Evolutionary conservation across 2,329 filamentous ascomycete species (phyloP).

Genomic region (Cladosporium colombiae): DNA sequence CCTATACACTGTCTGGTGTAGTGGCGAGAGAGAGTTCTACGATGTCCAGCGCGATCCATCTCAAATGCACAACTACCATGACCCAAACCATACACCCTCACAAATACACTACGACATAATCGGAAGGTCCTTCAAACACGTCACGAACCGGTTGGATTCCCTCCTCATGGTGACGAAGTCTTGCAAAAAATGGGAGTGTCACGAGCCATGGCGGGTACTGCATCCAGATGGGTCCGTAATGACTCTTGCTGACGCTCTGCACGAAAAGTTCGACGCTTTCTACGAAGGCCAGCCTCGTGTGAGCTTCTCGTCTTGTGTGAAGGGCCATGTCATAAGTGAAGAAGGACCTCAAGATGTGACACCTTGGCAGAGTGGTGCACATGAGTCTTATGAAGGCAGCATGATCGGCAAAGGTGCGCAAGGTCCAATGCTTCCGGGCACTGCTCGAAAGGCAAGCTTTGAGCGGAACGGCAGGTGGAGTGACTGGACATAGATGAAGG

Average conservation of each 20-base stretch:
- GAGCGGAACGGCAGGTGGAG: constrained; percentile 11
- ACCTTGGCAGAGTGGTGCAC: constrained; percentile 18
- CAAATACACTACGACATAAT: constrained; percentile 24
- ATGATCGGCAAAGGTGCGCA: not conserved
- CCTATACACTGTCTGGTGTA: constrained; percentile 70
- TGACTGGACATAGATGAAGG: constrained; percentile 5
- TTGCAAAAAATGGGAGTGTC: constrained; percentile 35
- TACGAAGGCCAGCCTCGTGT: constrained; percentile 46
- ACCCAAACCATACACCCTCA: constrained; percentile 6
- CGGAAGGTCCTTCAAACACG: constrained; percentile 25
- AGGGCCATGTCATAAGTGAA: constrained; percentile 57
- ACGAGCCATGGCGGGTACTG: constrained; percentile 35
- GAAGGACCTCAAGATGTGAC: constrained; percentile 51
- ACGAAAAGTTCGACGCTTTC: constrained; percentile 33
- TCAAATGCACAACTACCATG: constrained; percentile 30
- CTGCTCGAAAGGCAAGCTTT: constrained; percentile 7
- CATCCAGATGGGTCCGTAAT: constrained; percentile 34
- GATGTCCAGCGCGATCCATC: constrained; percentile 41
- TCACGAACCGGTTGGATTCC: constrained; percentile 34
- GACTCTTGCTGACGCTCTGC: constrained; percentile 33
- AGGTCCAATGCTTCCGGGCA: constrained; percentile 9
- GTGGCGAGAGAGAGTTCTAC: constrained; percentile 66
- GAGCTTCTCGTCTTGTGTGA: constrained; percentile 54
- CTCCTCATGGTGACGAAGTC: constrained; percentile 38
- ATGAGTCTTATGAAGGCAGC: not conserved